Evolutionary conservation across 1,139 yeast genomes (phyloP), one percentile per base, ranked within the genome.

Genomic region (Geotrichum siamense): DNA sequence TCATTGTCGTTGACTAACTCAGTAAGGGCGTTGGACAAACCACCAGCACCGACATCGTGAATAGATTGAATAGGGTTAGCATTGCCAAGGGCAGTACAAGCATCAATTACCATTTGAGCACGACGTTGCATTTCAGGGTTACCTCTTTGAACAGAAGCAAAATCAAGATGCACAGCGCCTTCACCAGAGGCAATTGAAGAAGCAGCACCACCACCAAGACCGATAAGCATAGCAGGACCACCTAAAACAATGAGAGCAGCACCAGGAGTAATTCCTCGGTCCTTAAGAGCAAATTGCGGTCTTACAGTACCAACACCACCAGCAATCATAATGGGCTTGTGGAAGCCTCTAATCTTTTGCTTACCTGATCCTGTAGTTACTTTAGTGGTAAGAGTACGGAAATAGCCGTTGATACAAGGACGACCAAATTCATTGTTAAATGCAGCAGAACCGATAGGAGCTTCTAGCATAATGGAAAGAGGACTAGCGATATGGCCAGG

Each of bases 41-140:
- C 99, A 65, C 99, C 99, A 37, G 99, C 99, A 67, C 99, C 99
- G 44, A 93, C 98, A 68, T 93, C 99, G 62, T 93, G 99, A 57
- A 93, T 84, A 26, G 94, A 86, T 67, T 89, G 94, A 55, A 93
- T 85, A 41, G 97, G 98, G 59, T 81, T 89, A 22, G 72, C 71
- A 25, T 71, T 71, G 43, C 94, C 96, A 48, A 86, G 71, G 2
- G 95, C 79, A 32, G 81, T 81, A 74, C 99, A 93, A 19, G 94
- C 78, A 63, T 91, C 94, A 55, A 93, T 91, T 41, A 91, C 98
- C 74, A 87, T 93, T 67, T 93, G 99, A 28, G 97, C 96, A 64
- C 99, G 82, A 69, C 98, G 84, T 69, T 93, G 96, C 80, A 93
- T 87, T 68, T 93, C 99, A 26, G 99, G 98, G 69, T 93, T 93